Conservation (phyloP, 495 filamentous ascomycete species). For the Hypoxylon rickii region DNA sequence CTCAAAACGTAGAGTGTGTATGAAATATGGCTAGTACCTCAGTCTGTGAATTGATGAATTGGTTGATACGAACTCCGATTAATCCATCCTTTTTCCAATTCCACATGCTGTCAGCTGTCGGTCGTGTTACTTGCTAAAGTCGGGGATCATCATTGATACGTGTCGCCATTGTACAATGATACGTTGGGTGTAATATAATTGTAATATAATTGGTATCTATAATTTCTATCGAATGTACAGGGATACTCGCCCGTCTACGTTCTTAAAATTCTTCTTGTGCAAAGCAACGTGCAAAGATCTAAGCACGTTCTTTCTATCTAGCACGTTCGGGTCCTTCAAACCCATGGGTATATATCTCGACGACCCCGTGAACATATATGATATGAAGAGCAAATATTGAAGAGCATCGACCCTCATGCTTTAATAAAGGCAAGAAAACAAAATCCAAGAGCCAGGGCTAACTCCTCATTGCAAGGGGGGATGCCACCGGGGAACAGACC, state of each 20-base stretch:
- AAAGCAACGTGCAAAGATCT: slow-evolving; percentile 10
- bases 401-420: neutral
- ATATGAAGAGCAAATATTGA: slow-evolving; percentile 7
- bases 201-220: slow-evolving; percentile 9
- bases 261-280: slow-evolving; percentile 2
- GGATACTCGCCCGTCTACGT: slow-evolving; percentile 10
- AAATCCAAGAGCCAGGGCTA: neutral
- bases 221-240: slow-evolving; percentile 16
- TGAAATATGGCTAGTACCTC: too few relatives aligned
- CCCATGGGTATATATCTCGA: slow-evolving; percentile 27
- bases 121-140: too few relatives aligned
- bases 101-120: too few relatives aligned
- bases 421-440: neutral
- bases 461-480: neutral
- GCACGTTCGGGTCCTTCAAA: slow-evolving; percentile 4
- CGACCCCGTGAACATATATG: slow-evolving; percentile 10
- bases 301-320: slow-evolving; percentile 13
- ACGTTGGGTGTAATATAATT: neutral
- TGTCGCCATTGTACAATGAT: too few relatives aligned
- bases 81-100: too few relatives aligned
- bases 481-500: neutral
- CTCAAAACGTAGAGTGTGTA: slow-evolving; percentile 24
- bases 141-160: too few relatives aligned
- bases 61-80: too few relatives aligned
- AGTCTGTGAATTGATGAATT: too few relatives aligned